Evolutionary conservation across 2,329 filamentous ascomycete species (phyloP), one percentile per base, ranked within the genome.

Genomic region (Colletotrichum neosansevieriae): DNA sequence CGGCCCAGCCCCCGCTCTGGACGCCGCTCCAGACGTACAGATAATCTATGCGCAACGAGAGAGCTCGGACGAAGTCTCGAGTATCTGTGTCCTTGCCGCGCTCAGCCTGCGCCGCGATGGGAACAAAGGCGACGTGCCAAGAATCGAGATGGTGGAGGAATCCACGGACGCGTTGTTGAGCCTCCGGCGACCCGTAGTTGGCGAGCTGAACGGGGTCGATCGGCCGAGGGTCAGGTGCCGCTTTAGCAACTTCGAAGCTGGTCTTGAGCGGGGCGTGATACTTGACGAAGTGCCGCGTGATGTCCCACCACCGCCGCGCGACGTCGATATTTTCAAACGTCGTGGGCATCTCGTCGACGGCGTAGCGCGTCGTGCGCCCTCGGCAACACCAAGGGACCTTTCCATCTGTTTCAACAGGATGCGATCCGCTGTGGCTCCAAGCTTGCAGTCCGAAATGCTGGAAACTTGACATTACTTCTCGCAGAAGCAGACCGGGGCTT

Each of bases 361-460:
- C 65, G 21, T 67, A 67, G 5, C 38, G 42, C 24, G 24, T 11
- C 11, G n/a, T 58, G 2, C 15, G 44, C 1, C 65, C 65, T 6
- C 65, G 42, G 1, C 65, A 68, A 51, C 65, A 68, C 65, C 65
- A 68, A 2, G 65, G 65, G 2, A 68, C 54, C 4, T 47, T 24
- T 11, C 9, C 13, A 2, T 40, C 19, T 6, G 59, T 64, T 21
- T 53, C 60, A 12, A 15, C 10, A 11, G 53, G 51, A 12, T 58
- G 60, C 10, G 32, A 9, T 9, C 60, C 65, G 15, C 42, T 58
- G 0, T 44, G 53, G 13, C 40, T 40, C 65, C 65, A 68, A n/a
- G 44, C 6, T 9, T 65, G 60, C 3, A 45, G 44, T 15, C 36
- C 40, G 15, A 68, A 24, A 3, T 34, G 17, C n/a, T 51, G 65